phyloP scores from a whole-genome alignment of 208 protist species.

The Leishmania turanica region DNA sequence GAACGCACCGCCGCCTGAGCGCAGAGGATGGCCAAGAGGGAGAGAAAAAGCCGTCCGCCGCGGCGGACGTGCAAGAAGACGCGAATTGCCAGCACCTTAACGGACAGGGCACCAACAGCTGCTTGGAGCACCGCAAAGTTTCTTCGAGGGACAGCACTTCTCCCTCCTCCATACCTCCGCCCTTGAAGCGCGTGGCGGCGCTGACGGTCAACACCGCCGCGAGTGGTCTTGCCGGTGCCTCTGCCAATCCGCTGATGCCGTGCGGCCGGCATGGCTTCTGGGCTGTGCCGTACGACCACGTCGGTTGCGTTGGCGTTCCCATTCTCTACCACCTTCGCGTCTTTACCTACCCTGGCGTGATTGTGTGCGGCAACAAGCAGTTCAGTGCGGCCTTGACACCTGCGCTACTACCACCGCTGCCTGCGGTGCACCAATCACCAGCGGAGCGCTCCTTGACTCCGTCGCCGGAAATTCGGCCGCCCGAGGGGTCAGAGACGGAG shows the following conservation, averaged over 20 bases:
- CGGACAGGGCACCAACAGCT: background rate
- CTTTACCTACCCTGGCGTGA: constrained; percentile 44
- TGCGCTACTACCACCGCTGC: background rate
- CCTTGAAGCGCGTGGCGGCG: constrained; percentile 27
- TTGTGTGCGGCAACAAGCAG: constrained; percentile 44
- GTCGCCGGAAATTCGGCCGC: background rate
- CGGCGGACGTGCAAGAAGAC: too few species aligned
- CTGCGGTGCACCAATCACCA: background rate
- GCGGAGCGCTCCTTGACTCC: background rate
- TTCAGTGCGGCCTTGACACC: background rate
- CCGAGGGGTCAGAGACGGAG: background rate
- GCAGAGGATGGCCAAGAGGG: background rate
- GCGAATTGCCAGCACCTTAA: background rate
- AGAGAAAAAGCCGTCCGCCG: background rate
- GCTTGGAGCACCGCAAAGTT: background rate
- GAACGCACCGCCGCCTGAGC: background rate
- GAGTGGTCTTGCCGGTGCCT: background rate
- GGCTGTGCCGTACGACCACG: constrained; percentile 36
- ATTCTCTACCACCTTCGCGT: constrained; percentile 55
- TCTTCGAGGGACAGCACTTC: background rate
- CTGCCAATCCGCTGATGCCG: background rate
- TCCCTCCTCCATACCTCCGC: constrained; percentile 10
- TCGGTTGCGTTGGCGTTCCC: constrained; percentile 35
- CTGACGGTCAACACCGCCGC: background rate
- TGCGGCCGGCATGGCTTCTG: constrained; percentile 24